phyloP scores from a whole-genome alignment of 1,284 basidiomycete species.

The Cryptococcus floricola region DNA sequence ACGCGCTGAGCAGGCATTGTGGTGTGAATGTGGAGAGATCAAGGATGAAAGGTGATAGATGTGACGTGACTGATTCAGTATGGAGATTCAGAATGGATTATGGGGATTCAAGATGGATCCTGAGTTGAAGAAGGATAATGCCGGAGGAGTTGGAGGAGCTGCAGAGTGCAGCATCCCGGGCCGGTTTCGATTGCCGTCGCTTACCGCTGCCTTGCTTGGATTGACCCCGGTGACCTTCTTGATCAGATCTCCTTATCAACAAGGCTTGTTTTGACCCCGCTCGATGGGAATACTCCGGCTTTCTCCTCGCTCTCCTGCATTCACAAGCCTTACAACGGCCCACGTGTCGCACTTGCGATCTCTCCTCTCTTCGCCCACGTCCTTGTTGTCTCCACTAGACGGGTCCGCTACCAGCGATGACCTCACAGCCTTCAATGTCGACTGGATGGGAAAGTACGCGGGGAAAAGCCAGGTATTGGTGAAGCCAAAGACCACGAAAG shows the following conservation, averaged over 20 bases:
- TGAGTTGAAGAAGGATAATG: too few relatives aligned
- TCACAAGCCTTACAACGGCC: conserved; percentile 48
- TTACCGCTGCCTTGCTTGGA: too few relatives aligned
- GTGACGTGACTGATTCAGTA: too few relatives aligned
- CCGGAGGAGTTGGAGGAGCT: neutral
- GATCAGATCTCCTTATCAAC: neutral
- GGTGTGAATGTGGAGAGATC: neutral
- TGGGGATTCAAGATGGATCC: too few relatives aligned
- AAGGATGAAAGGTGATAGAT: too few relatives aligned
- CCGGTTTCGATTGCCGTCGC: too few relatives aligned
- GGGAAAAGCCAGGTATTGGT: conserved; percentile 79
- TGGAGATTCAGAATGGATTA: too few relatives aligned
- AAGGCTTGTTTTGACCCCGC: neutral
- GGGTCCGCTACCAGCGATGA: conserved; percentile 56
- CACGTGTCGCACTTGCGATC: conserved; percentile 52
- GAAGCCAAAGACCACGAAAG: conserved; percentile 78
- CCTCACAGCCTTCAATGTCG: conserved; percentile 77
- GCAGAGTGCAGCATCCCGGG: neutral
- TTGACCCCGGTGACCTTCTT: neutral
- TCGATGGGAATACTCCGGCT: neutral
- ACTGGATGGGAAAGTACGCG: conserved; percentile 97
- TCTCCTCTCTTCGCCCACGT: conserved; percentile 50
- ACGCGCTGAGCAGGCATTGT: conserved; percentile 22
- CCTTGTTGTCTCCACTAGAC: conserved; percentile 53
- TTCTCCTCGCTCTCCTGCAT: conserved; percentile 38